Evolutionary conservation across 352 stramenopile genomes (phyloP), one percentile per base, ranked within the genome.

Genomic region (Globisporangium recalcitrans): DNA sequence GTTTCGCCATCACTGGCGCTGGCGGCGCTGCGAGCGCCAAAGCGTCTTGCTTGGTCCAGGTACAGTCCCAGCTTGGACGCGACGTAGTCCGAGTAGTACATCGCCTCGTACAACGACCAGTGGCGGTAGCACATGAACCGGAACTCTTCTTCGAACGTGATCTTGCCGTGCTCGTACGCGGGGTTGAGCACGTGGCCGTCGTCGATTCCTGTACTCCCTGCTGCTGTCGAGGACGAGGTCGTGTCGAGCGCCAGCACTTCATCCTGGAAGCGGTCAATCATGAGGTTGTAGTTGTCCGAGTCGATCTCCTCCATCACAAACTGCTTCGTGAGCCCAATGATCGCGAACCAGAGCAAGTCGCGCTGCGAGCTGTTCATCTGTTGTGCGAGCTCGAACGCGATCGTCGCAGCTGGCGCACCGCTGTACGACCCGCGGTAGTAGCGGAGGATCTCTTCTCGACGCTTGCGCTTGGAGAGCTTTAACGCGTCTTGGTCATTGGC

Each of bases 91-190:
- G 90, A 98, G 77, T 98, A 96, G 54, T 98, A 93, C 90, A 99
- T 98, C 49, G 88, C 78, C 36, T 98, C 90, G 66, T 97, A 98
- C 9, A 99, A 72, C 21, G 86, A 97, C 74, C 94, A 98, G 70
- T 98, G 93, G 11, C 96, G 87, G 52, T 99, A 89, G 52, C 98
- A 92, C 85, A 98, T 98, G 82, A 99, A 99, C 27, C 92, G 85
- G 67, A 96, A 98, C 69, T 98, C 95, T 62, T 95, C 83, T 60
- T 97, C 89, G 65, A 93, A 96, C 9, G 71, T 72, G 61, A 97
- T 96, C 57, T 88, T 88, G 6, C 89, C 90, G 56, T 91, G 79
- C 19, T 90, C 74, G 44, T 88, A 88, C 8, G 78, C 80, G 0
- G 82, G 82, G 53, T 90, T 85, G 14, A 62, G 13, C 16, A 69